Conservation (phyloP, 1,139 yeast genomes). For the Debaryomyces robertsiae region DNA sequence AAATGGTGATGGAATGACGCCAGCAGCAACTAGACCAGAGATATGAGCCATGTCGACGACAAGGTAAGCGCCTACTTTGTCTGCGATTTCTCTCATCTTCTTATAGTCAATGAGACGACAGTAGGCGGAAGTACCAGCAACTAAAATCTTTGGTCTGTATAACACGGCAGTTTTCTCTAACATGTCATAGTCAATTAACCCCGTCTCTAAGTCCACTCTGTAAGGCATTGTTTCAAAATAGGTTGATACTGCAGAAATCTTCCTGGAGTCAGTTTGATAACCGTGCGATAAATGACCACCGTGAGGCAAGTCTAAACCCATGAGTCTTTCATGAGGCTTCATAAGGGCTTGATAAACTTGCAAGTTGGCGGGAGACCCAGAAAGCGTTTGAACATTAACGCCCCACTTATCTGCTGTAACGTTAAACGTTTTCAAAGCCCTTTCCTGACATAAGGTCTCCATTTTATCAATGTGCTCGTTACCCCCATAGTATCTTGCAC, state of each 20-base stretch:
- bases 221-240: constrained; percentile 99
- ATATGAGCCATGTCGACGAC: constrained; percentile 99
- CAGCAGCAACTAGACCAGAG: constrained; percentile 94
- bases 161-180: constrained; percentile 86
- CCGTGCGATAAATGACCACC: constrained; percentile 99
- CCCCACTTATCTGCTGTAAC: constrained; percentile 90
- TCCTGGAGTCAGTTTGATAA: constrained; percentile 93
- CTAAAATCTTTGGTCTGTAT: constrained; percentile 92
- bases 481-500: constrained; percentile 88
- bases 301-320: constrained; percentile 97
- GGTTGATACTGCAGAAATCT: constrained; percentile 93
- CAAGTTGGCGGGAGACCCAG: constrained; percentile 97
- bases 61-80: constrained; percentile 92
- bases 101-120: constrained; percentile 93
- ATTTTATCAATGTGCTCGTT: constrained; percentile 93
- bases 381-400: constrained; percentile 92
- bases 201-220: constrained; percentile 88
- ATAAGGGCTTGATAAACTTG: constrained; percentile 93
- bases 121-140: constrained; percentile 98
- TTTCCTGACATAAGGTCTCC: constrained; percentile 86
- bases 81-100: constrained; percentile 96
- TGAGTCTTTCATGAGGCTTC: constrained; percentile 92
- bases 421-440: constrained; percentile 88
- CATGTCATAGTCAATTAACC: constrained; percentile 92
- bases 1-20: constrained; percentile 95